phyloP scores from a whole-genome alignment of 2,329 filamentous ascomycete species.

The Volutella citrinella region DNA sequence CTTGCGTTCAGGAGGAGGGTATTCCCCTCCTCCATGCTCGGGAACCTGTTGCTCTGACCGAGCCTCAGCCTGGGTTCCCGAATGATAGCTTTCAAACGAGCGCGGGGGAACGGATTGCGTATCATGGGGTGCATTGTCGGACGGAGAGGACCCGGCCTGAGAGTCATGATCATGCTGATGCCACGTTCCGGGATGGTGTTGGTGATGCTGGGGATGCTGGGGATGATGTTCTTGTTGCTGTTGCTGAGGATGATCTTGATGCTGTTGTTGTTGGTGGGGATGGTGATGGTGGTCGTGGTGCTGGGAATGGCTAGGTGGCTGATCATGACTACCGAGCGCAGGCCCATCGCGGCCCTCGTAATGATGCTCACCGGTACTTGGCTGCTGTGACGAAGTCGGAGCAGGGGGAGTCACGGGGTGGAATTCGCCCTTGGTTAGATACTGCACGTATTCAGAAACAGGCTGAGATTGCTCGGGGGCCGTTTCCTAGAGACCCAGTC shows the following conservation, averaged over 20 bases:
- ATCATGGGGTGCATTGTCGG: conserved; percentile 17
- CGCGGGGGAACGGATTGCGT: conserved; percentile 24
- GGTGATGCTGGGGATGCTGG: conserved; percentile 15
- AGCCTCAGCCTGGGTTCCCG: conserved; percentile 49
- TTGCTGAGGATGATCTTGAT: neutral
- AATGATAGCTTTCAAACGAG: conserved; percentile 34
- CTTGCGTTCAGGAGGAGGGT: conserved; percentile 18
- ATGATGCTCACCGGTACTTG: conserved; percentile 22
- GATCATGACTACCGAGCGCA: conserved; percentile 14
- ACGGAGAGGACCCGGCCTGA: conserved; percentile 13
- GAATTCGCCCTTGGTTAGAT: conserved; percentile 54
- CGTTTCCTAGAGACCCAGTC: conserved; percentile 17
- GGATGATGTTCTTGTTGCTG: conserved; percentile 1
- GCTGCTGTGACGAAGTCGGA: too few relatives aligned
- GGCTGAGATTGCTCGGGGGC: conserved; percentile 9
- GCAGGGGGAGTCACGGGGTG: conserved; percentile 21
- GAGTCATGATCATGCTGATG: conserved; percentile 9
- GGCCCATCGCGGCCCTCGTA: conserved; percentile 22
- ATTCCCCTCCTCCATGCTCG: conserved; percentile 16
- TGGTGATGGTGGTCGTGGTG: conserved; percentile 10
- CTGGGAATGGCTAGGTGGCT: conserved; percentile 13
- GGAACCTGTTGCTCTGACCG: conserved; percentile 33
- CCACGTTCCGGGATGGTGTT: conserved; percentile 14
- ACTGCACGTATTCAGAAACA: conserved; percentile 42
- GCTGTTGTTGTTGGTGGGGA: conserved; percentile 4